phyloP scores from a whole-genome alignment of 2,329 filamentous ascomycete species.

The Huntiella omanensis region DNA sequence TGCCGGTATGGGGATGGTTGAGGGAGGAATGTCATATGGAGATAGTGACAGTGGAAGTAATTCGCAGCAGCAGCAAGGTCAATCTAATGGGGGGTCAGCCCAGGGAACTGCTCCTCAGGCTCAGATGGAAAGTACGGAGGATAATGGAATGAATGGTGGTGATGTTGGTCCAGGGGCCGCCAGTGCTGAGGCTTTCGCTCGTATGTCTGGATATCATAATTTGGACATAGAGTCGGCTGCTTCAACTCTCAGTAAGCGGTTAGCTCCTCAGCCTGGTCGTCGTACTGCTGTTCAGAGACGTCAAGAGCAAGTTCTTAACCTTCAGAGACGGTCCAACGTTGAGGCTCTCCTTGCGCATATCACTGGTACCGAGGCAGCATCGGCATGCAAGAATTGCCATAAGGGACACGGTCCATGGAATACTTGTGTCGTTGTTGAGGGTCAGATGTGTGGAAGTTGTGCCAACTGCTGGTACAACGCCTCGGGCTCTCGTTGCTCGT shows the following conservation, averaged over 20 bases:
- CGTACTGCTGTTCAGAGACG: slow-evolving; percentile 34
- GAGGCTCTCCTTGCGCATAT: slow-evolving; percentile 40
- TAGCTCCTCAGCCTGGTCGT: slow-evolving; percentile 29
- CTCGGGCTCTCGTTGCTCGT: slow-evolving; percentile 38
- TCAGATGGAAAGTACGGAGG: no score
- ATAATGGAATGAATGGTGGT: not conserved
- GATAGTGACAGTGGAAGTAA: not conserved
- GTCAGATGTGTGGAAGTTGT: slow-evolving; percentile 42
- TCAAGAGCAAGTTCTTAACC: slow-evolving; percentile 33
- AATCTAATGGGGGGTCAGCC: not conserved
- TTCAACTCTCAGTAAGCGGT: slow-evolving; percentile 33
- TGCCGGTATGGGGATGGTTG: slow-evolving; percentile 6
- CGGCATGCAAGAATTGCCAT: slow-evolving; percentile 40
- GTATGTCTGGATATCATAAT: slow-evolving; percentile 26
- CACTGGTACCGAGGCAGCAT: slow-evolving; percentile 27
- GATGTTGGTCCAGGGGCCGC: slow-evolving; percentile 5
- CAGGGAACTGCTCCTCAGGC: not conserved
- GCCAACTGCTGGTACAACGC: slow-evolving; percentile 47
- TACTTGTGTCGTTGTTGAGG: slow-evolving; percentile 37
- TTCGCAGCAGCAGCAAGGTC: slow-evolving; percentile 1
- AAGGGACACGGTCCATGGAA: slow-evolving; percentile 42
- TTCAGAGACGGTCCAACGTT: slow-evolving; percentile 38
- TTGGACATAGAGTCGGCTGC: slow-evolving; percentile 25
- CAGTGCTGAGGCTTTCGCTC: slow-evolving; percentile 29
- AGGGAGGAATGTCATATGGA: not conserved